A percentile compares a stretch with the other conserved stretches of the same genome.
Conservation (phyloP, 1,284 basidiomycete genomes). For the Athelia psychrophila region DNA sequence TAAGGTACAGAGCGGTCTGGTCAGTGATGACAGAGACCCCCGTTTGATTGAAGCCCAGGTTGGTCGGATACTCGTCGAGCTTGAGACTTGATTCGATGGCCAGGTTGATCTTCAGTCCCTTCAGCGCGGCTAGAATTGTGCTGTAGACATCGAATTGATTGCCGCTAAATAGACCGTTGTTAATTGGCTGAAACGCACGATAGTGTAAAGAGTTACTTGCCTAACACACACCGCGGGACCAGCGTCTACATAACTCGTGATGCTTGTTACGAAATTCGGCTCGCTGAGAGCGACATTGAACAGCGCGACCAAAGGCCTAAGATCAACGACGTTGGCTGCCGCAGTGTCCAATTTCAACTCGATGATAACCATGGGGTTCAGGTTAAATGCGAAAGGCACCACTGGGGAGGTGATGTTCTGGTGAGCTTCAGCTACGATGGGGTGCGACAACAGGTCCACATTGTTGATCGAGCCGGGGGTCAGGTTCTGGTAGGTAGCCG, state of each 20-base stretch:
- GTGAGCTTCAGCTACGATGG: slow-evolving; percentile 41
- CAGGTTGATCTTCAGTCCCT: slow-evolving; percentile 56
- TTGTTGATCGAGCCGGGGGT: no score
- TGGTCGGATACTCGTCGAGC: slow-evolving; percentile 61
- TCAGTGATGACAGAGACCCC: slow-evolving; percentile 64
- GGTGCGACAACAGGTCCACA: no score
- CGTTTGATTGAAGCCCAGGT: slow-evolving; percentile 62
- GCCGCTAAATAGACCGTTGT: slow-evolving; percentile 24
- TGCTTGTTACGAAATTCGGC: slow-evolving; percentile 42
- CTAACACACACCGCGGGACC: slow-evolving; percentile 51
- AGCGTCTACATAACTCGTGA: slow-evolving; percentile 56
- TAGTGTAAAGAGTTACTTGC: slow-evolving; percentile 15
- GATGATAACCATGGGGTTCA: slow-evolving; percentile 64
- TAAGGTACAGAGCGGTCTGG: slow-evolving; percentile 61
- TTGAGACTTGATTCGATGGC: slow-evolving; percentile 46
- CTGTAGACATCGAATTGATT: slow-evolving; percentile 58
- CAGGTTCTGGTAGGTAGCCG: slow-evolving; percentile 26
- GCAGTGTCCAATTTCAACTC: slow-evolving; percentile 54
- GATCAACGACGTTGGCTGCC: slow-evolving; percentile 50
- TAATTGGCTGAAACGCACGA: no score
- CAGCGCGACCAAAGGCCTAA: slow-evolving; percentile 61
- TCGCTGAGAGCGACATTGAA: slow-evolving; percentile 59
- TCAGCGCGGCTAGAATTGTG: slow-evolving; percentile 63
- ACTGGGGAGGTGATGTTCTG: slow-evolving; percentile 55
- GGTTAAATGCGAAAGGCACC: slow-evolving; percentile 64